Evolutionary conservation across 106 monocot genomes (phyloP), one percentile per base, ranked within the genome.

Genomic region (Xerophyta viscosa): DNA sequence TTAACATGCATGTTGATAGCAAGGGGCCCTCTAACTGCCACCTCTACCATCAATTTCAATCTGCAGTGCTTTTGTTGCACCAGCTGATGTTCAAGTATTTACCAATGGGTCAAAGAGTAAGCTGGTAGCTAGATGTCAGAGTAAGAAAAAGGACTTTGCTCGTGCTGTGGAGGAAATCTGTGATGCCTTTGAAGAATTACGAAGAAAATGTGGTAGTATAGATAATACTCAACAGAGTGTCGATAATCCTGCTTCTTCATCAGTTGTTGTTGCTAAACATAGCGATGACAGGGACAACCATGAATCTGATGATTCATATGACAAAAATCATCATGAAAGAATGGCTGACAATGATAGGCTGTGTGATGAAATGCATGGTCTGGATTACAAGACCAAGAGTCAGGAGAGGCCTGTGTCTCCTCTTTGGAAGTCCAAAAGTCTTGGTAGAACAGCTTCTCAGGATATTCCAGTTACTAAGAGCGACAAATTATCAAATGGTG

Each of bases 51-150:
- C n/a, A n/a, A n/a, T n/a, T n/a, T n/a, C n/a, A 39, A 41, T 70
- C 31, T 83, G 68, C 81, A 93, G 93, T 74, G 93, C 93, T 72
- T 84, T 80, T 71, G 80, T 94, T 64, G 69, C 87, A 41, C 87
- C 83, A 29, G 52, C 62, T 58, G 93, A 94, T 63, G 80, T 94
- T 66, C 81, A 94, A 56, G 44, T 68, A 37, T 94, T 88, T 59
- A 84, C 68, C 24, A 58, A 61, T 67, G 87, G 88, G 49, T 58
- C 83, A 48, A 94, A 84, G 64, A 70, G 55, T 54, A 88, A 94
- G 65, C 26, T 94, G 60, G 42, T 14, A 67, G 71, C 65, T 41
- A 83, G 84, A 27, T 75, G 77, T 50, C 67, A 75, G 48, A 72
- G 84, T 57, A 94, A 88, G 62, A 78, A 65, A 21, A 77, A 78